These are phyloP conservation scores for Eimeria acervulina DNA, from an alignment of 169 alveolate species.

Conservation along the genomic window DNA sequence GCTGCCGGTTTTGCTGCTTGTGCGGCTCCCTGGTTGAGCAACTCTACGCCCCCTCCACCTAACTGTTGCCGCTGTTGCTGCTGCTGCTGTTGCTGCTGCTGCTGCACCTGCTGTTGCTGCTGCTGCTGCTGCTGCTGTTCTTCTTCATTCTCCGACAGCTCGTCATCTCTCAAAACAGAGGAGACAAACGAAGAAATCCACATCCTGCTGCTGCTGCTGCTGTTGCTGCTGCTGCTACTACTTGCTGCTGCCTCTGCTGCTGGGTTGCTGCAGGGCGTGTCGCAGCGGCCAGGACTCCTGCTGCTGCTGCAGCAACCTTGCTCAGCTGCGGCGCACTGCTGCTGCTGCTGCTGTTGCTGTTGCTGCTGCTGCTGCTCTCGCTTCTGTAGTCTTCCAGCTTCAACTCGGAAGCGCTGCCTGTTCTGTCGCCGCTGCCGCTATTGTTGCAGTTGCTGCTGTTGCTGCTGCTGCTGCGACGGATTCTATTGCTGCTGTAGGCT, in stretches of 20 bases:
- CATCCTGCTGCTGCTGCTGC: slow-evolving; percentile 61
- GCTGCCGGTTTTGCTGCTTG: neutral
- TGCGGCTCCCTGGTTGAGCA: neutral
- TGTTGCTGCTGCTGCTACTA: slow-evolving; percentile 19
- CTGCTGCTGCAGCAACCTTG: neutral
- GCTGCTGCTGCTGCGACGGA: slow-evolving; percentile 2
- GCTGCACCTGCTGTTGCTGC: slow-evolving; percentile 55
- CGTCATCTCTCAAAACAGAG: slow-evolving; percentile 49
- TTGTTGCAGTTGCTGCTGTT: neutral
- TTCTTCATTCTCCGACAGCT: slow-evolving; percentile 33
- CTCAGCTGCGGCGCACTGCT: neutral
- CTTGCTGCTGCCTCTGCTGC: slow-evolving; percentile 51
- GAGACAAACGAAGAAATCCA: slow-evolving; percentile 63
- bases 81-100: slow-evolving; percentile 29
- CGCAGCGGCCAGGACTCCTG: slow-evolving; percentile 31
- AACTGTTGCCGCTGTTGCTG: slow-evolving; percentile 41
- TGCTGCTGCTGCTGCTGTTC: slow-evolving; percentile 48
- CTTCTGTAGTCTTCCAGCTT: too few relatives aligned
- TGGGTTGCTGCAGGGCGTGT: neutral
- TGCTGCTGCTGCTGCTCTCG: slow-evolving; percentile 30
- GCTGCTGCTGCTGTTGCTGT: slow-evolving; percentile 40
- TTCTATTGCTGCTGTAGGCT: slow-evolving; percentile 34
- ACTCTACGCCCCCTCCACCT: neutral
- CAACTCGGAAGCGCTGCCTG: neutral
- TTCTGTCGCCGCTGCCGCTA: slow-evolving; percentile 26